Evolutionary conservation across 2,329 filamentous ascomycete species (phyloP), one percentile per base, ranked within the genome.

Genomic region (Aspergillus sp.): DNA sequence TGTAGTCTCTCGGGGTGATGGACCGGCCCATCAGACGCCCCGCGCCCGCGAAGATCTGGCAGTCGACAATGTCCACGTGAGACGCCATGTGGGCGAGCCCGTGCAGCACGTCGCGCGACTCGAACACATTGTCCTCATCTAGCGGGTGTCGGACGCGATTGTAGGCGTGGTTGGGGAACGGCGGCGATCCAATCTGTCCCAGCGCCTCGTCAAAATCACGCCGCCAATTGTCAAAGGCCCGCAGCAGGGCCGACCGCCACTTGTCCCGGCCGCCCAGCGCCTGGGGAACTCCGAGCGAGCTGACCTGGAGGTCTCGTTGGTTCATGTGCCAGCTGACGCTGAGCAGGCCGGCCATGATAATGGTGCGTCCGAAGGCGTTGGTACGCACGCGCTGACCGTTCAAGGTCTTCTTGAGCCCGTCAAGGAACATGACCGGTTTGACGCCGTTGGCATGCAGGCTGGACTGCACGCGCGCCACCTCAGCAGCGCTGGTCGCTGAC

Each of bases 281-380:
- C 67, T 89, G 87, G 0, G 87, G 86, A 11, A 93, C 91, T 12
- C 90, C 92, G 0, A 98, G 83, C 0, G 92, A 92, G 72, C 89
- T 94, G 59, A 96, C 90, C 77, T 97, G 94, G 14, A 97, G 84
- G 73, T 98, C 95, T 70, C 94, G 86, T 74, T 98, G 93, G 72
- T 96, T 95, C 90, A 98, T 94, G 74, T 98, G 94, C 91, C 92
- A 98, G 71, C 90, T 95, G 31, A 98, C 92, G 66, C 92, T 97
- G 24, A 98, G 81, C 29, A 99, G 79, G 0, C 95, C 95, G 1
- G 94, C 90, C 92, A 98, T 98, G 54, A 99, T 82, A 49, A 96
- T 92, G 2, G 90, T 95, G 45, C 95, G 87, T 1, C 94, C 95
- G 71, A 98, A 99, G 0, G 92, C 89, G 73, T 97, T 97, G 3